Evolutionary conservation across 2,329 filamentous ascomycete genomes (phyloP).

Genomic region (Alternaria brassicicola): DNA sequence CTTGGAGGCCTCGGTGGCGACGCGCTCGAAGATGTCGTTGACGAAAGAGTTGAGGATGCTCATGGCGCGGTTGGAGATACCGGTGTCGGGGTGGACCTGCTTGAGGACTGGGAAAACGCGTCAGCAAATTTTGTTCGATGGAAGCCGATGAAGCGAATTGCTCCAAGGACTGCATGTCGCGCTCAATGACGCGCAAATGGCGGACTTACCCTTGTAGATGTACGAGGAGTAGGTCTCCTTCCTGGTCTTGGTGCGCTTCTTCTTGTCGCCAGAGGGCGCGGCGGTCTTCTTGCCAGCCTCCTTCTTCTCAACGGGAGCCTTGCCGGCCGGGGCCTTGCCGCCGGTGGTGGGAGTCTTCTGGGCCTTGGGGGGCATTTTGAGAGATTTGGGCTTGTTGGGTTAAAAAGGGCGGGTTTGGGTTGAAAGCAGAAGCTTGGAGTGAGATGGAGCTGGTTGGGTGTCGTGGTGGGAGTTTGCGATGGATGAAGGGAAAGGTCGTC

Average conservation of each 20-base stretch:
- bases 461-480: constrained; percentile 49
- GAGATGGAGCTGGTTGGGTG: constrained; percentile 31
- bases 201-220: constrained; percentile 95
- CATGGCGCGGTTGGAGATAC: constrained; percentile 99
- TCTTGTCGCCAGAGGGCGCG: constrained; percentile 94
- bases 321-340: constrained; percentile 86
- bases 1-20: constrained; percentile 98
- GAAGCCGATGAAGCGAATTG: not conserved
- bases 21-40: constrained; percentile 99
- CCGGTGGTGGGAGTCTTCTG: constrained; percentile 96
- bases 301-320: constrained; percentile 95
- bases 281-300: constrained; percentile 99
- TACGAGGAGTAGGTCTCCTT: constrained; percentile 99
- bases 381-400: constrained; percentile 12
- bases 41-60: constrained; percentile 99
- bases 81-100: constrained; percentile 99
- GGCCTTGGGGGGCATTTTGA: constrained; percentile 95
- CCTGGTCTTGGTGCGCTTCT: constrained; percentile 99
- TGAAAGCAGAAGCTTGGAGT: constrained; percentile 17
- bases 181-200: constrained; percentile 17
- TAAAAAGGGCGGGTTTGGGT: constrained; percentile 19
- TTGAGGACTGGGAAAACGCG: constrained; percentile 78
- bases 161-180: not conserved
- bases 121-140: constrained; percentile 34
- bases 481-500: constrained; percentile 47